These are phyloP conservation scores for Umbelopsis isabellina DNA, from an alignment of 192 early-diverging fungal species.

Conservation along the genomic window DNA sequence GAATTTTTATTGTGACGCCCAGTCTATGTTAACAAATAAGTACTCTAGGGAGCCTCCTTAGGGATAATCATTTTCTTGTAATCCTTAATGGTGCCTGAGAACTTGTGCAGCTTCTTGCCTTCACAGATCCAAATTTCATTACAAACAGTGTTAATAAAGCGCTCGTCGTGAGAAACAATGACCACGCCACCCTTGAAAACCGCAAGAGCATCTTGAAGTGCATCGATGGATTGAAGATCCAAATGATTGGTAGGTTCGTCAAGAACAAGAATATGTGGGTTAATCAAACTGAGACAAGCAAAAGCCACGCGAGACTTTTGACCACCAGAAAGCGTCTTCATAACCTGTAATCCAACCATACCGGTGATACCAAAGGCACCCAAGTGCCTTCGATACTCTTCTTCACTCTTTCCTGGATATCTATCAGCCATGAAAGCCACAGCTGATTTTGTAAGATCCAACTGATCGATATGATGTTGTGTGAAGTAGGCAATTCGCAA, in stretches of 20 bases:
- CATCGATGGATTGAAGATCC: constrained; percentile 94
- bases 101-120: constrained; percentile 78
- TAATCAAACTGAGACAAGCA: constrained; percentile 87
- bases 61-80: constrained; percentile 61
- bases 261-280: constrained; percentile 93
- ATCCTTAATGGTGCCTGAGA: constrained; percentile 85
- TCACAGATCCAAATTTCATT: constrained; percentile 94
- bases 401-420: constrained; percentile 91
- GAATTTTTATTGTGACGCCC: too few relatives aligned
- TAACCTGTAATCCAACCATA: constrained; percentile 92
- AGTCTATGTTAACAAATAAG: too few relatives aligned
- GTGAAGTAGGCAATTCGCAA: constrained; percentile 93
- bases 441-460: constrained; percentile 82
- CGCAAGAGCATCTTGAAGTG: constrained; percentile 82
- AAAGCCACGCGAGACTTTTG: constrained; percentile 98
- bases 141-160: constrained; percentile 89
- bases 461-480: constrained; percentile 98
- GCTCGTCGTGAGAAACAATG: constrained; percentile 97
- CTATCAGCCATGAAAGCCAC: constrained; percentile 88
- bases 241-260: constrained; percentile 94
- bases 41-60: constrained; percentile 37
- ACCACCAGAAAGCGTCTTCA: constrained; percentile 94
- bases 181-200: constrained; percentile 94
- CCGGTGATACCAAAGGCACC: constrained; percentile 97
- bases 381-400: constrained; percentile 94